A percentile compares a stretch with the other conserved stretches of the same genome.
phyloP scores from a whole-genome alignment of 495 filamentous ascomycete genomes.

The Trichoderma gamsii region DNA sequence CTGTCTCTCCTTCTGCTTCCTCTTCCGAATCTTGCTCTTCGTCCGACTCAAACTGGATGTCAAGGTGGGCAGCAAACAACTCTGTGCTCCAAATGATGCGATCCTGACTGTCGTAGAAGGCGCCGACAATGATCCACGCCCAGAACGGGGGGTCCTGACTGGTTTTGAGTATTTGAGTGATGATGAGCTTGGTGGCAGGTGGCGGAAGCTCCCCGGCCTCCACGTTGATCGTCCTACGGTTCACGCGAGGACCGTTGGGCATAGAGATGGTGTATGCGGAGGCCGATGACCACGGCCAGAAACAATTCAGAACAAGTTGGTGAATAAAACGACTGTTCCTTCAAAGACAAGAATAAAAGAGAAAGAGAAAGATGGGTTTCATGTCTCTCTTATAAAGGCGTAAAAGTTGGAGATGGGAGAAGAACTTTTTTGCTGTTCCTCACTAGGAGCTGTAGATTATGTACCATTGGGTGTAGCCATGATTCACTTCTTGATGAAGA shows the following conservation, averaged over 20 bases:
- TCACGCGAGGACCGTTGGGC: background rate
- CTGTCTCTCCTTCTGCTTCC: background rate
- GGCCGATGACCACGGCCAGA: background rate
- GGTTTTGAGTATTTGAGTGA: constrained; percentile 19
- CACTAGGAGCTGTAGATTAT: background rate
- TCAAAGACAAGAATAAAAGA: background rate
- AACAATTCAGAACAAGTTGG: background rate
- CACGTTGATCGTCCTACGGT: constrained; percentile 15
- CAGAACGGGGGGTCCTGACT: constrained; percentile 18
- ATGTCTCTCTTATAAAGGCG: background rate
- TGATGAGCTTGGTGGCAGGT: constrained; percentile 28
- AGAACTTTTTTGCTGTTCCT: too few species aligned
- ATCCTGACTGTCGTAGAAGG: constrained; percentile 26
- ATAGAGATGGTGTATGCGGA: background rate
- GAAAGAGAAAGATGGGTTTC: background rate
- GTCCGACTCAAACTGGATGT: constrained; percentile 5
- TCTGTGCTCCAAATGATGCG: constrained; percentile 27
- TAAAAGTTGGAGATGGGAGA: background rate
- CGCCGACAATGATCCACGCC: constrained; percentile 29
- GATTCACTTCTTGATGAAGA: background rate
- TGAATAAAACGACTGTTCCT: background rate
- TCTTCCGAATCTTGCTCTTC: background rate
- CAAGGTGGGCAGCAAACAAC: constrained; percentile 19
- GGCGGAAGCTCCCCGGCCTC: constrained; percentile 28
- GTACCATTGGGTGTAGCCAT: background rate